Evolutionary conservation across 2,329 filamentous ascomycete species (phyloP), one percentile per base, ranked within the genome.

Genomic region (Coccinonectria pachysandricola): DNA sequence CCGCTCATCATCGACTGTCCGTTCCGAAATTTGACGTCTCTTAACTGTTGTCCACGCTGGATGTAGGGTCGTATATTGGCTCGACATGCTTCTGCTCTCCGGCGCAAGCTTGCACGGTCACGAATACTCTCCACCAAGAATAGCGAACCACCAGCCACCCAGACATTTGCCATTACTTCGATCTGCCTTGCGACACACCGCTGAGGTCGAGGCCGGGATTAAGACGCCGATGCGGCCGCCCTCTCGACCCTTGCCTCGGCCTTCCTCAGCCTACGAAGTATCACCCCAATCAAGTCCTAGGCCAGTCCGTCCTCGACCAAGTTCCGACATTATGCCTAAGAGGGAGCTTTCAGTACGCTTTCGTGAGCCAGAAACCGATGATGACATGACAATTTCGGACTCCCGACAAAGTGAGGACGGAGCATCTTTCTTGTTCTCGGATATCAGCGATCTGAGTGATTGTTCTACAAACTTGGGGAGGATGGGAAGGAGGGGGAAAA

Each of bases 101-200:
- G 70, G 68, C 23, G 70, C 70, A 25, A 66, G 68, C 50, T 57
- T 75, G 12, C 69, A 75, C 44, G 70, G 69, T 47, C 70, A 74
- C 45, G 68, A 74, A 45, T 74, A 68, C 41, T 71, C 68, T 15
- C 50, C 52, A 30, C 50, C 52, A 22, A 43, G 51, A 28, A 31
- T 50, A 13, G 39, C 51, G 10, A 44, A 46, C 19, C 37, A 50
- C 28, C 52, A 49, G 36, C 48, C 51, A 20, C 42, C 48, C 13
- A 48, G 42, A 36, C 56, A 54, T 20, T 46, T 54, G n/a, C 51
- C 57, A 8, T 52, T 65, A 5, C 37, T 67, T 18, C 55, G 57
- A 27, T 60, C 63, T 5, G 52, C 62, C 16, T 47, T 64, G 21
- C 47, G 56, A 27, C 49, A 52, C 4, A 44, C 49, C 21, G 50